These are phyloP conservation scores for Cladosporium oxysporum DNA, from an alignment of 2,329 filamentous ascomycete species.

Conservation along the genomic window DNA sequence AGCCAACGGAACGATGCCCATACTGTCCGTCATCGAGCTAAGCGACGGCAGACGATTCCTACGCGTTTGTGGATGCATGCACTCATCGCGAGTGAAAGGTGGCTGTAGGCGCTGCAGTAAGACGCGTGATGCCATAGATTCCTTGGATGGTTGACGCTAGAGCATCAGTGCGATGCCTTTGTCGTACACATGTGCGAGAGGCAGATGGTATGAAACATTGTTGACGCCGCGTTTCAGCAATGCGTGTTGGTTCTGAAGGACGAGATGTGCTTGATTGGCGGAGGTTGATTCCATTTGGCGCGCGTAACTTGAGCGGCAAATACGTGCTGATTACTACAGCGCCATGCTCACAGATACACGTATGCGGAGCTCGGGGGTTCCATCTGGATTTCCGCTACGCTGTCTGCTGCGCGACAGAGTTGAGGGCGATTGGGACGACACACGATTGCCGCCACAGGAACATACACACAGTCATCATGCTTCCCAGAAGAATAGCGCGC, in stretches of 20 bases:
- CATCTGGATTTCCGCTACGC: constrained; percentile 5
- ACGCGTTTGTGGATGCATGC: constrained; percentile 5
- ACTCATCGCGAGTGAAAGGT: constrained; percentile 5
- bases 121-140: background rate
- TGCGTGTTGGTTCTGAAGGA: constrained; percentile 10
- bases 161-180: background rate
- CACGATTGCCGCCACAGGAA: constrained; percentile 1
- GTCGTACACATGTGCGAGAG: background rate
- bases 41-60: background rate
- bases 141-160: background rate
- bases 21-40: background rate
- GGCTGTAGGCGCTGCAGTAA: constrained; percentile 10
- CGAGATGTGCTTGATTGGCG: constrained; percentile 14
- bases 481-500: constrained; percentile 34
- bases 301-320: background rate
- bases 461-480: constrained; percentile 29
- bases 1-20: background rate
- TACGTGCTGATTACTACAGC: background rate
- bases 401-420: constrained; percentile 5
- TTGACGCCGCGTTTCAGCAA: constrained; percentile 9
- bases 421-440: background rate
- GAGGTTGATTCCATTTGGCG: background rate
- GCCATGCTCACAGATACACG: background rate
- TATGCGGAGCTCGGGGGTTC: constrained; percentile 18
- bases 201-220: constrained; percentile 1